These are phyloP conservation scores for Trifolium subterraneum DNA, from an alignment of 306 rosid species.

Conservation along the genomic window DNA sequence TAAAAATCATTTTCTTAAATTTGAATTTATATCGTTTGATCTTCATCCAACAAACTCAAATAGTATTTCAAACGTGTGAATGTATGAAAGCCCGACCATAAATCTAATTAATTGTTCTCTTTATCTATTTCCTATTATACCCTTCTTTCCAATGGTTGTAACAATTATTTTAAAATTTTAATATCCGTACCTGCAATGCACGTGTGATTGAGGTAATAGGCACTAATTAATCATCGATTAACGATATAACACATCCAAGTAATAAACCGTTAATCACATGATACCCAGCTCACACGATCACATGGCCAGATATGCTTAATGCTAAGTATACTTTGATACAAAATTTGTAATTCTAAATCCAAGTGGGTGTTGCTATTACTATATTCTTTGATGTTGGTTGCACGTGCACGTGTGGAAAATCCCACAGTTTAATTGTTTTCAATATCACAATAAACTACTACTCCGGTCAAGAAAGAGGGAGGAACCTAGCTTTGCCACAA, in stretches of 20 bases:
- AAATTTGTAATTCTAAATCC: not conserved
- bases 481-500: not conserved
- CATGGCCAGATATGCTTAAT: conserved; percentile 58
- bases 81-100: no score
- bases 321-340: not conserved
- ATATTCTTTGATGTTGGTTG: conserved; percentile 27
- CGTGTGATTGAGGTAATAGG: conserved; percentile 51
- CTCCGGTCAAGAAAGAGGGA: not conserved
- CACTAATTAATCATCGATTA: conserved; percentile 43
- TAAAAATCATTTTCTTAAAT: no score
- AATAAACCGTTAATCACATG: conserved; percentile 60
- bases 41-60: no score
- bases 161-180: not conserved
- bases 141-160: not conserved
- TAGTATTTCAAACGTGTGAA: no score
- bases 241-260: conserved; percentile 52
- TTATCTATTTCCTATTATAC: not conserved
- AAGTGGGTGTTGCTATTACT: conserved; percentile 32
- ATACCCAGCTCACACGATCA: conserved; percentile 72
- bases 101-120: no score
- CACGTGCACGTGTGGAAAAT: conserved; percentile 61
- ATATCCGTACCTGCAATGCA: conserved; percentile 40
- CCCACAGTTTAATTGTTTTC: conserved; percentile 25
- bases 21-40: no score
- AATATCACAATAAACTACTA: not conserved